Base-by-base conservation (phyloP, 78 protist genomes). In the Creolimax fragrantissima region DNA sequence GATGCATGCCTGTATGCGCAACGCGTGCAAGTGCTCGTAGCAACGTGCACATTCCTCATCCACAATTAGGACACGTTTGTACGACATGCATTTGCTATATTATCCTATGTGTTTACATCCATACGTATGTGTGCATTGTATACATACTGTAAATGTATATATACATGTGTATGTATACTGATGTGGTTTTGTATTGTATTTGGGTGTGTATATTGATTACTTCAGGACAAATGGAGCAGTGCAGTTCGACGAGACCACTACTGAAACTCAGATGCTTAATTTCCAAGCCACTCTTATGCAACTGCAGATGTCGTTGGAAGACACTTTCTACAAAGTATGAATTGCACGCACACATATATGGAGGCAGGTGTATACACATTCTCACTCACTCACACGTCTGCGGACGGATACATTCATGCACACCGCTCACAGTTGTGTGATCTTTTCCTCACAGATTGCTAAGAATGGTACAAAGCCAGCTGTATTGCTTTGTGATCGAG, bases 401-500 rank as follows among this genome's bases (percentile, higher is more conserved):
- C 74, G 11, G 7, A 47, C 74, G 74, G 7, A 47, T 47, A 47
- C 74, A 47, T 58, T 58, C n/a, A n/a, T n/a, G n/a, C n/a, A n/a
- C n/a, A n/a, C n/a, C n/a, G n/a, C n/a, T n/a, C n/a, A n/a, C n/a
- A n/a, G n/a, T n/a, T n/a, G n/a, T n/a, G n/a, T n/a, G n/a, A n/a
- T n/a, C n/a, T n/a, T 58, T 24, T 58, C 74, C 11, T 58, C 24
- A 24, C 74, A 58, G 74, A 17, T 58, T 58, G 74, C 74, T 17
- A 17, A 24, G 39, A 58, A 58, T 58, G 74, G 84, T 43, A 89
- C 45, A 6, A 41, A 42, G 6, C 36, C n/a, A 81, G 17, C 81
- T 2, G 35, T 89, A 37, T 3, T 89, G 37, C 3, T 89, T 4
- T 89, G 92, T 45, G 92, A 89, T 36, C 92, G 92, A 3, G 92